These are phyloP conservation scores for Acanthamoeba culbertsoni DNA, from an alignment of 208 protist genomes.

Conservation along the genomic window DNA sequence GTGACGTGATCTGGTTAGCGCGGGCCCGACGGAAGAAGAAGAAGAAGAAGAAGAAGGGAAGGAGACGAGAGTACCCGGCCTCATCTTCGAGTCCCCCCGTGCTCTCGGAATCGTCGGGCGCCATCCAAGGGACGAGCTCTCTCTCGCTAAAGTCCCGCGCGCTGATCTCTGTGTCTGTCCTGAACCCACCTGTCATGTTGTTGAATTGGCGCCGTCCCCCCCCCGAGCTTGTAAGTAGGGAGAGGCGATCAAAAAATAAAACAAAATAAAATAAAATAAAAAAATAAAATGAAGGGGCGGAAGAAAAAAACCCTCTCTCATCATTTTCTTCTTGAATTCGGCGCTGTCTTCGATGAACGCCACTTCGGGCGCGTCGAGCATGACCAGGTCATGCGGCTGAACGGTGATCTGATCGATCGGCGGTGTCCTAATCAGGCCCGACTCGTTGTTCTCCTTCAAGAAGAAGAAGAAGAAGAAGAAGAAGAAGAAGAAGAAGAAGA, in stretches of 20 bases:
- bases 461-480: neutral
- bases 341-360: constrained; percentile 19
- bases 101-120: neutral
- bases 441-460: neutral
- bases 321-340: constrained; percentile 7
- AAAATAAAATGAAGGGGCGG: neutral
- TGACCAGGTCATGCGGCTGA: neutral
- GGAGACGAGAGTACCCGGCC: neutral
- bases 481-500: no score
- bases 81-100: neutral
- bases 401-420: constrained; percentile 4
- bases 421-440: neutral
- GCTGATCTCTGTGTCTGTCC: constrained; percentile 50
- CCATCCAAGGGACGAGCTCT: neutral
- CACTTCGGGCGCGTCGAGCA: constrained; percentile 10
- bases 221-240: neutral
- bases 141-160: neutral
- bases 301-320: neutral
- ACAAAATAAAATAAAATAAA: neutral
- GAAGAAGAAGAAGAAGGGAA: neutral
- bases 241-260: neutral
- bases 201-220: no score
- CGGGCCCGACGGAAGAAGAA: neutral
- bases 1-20: neutral
- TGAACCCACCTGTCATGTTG: neutral